phyloP scores from a whole-genome alignment of 176 grass and related monocot genomes.

The Pontederia paniculata region DNA sequence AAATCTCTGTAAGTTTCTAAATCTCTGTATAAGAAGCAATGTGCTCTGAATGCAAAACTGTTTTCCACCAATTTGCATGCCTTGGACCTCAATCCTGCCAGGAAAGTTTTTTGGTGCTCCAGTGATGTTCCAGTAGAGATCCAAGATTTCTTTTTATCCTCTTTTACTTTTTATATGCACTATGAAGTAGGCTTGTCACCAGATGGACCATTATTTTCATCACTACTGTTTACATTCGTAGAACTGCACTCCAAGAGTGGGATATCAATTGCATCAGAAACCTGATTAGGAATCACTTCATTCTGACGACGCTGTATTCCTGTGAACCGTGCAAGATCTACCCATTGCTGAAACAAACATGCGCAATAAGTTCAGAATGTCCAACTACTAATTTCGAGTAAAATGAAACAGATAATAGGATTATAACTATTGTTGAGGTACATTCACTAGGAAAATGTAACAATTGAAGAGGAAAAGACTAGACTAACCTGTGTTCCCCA shows the following conservation, averaged over 20 bases:
- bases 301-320: slow-evolving; percentile 61
- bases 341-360: slow-evolving; percentile 76
- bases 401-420: too few relatives aligned
- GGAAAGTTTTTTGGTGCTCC: too few relatives aligned
- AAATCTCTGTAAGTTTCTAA: too few relatives aligned
- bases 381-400: too few relatives aligned
- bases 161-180: too few relatives aligned
- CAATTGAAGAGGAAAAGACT: neutral
- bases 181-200: slow-evolving; percentile 18
- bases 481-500: slow-evolving; percentile 88
- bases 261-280: slow-evolving; percentile 46
- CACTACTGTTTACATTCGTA: slow-evolving; percentile 39
- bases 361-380: neutral
- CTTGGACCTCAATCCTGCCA: too few relatives aligned
- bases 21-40: too few relatives aligned
- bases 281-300: slow-evolving; percentile 33
- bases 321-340: slow-evolving; percentile 82
- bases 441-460: neutral
- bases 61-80: too few relatives aligned
- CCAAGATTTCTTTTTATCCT: too few relatives aligned
- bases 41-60: too few relatives aligned
- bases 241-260: slow-evolving; percentile 57
- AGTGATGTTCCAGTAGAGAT: too few relatives aligned
- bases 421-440: neutral
- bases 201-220: slow-evolving; percentile 44